A percentile compares a stretch with the other conserved stretches of the same genome.
Evolutionary conservation across 495 filamentous ascomycete species (phyloP).

Genomic region (Articulospora tetracladia): DNA sequence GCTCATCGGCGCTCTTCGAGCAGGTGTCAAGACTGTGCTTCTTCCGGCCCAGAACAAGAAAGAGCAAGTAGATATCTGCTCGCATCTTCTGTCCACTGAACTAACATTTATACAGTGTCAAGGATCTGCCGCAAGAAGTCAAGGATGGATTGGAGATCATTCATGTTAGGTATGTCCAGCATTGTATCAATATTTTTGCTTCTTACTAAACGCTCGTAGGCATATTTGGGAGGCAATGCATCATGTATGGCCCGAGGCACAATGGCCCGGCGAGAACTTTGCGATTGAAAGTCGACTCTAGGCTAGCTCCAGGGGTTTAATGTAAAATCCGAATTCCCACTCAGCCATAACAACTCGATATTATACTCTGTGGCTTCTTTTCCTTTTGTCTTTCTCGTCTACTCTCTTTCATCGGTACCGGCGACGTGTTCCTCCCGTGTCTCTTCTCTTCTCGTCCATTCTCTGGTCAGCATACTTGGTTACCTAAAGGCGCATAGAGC

Average conservation of each 20-base stretch:
- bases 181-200: background rate
- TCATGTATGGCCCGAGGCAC: slow-evolving; percentile 77
- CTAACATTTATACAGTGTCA: slow-evolving; percentile 39
- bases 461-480: too few species aligned
- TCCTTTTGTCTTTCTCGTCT: too few species aligned
- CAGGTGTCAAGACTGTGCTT: slow-evolving; percentile 91
- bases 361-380: background rate
- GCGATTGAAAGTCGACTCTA: slow-evolving; percentile 61
- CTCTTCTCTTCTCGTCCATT: too few species aligned
- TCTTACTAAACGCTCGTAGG: slow-evolving; percentile 34
- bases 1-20: slow-evolving; percentile 87
- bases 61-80: slow-evolving; percentile 44
- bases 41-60: slow-evolving; percentile 87
- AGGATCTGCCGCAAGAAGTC: slow-evolving; percentile 89
- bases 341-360: too few species aligned
- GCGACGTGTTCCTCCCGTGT: too few species aligned
- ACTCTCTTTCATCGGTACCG: too few species aligned
- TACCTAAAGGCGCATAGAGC: background rate
- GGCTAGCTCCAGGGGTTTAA: background rate
- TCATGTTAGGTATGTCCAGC: slow-evolving; percentile 71
- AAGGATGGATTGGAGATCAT: slow-evolving; percentile 83
- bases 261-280: slow-evolving; percentile 68
- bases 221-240: slow-evolving; percentile 89
- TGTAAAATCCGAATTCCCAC: background rate
- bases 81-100: background rate